Evolutionary conservation across 225 moss, liverwort and hornwort genomes (phyloP).

Genomic region (Thuidium tamariscinum): DNA sequence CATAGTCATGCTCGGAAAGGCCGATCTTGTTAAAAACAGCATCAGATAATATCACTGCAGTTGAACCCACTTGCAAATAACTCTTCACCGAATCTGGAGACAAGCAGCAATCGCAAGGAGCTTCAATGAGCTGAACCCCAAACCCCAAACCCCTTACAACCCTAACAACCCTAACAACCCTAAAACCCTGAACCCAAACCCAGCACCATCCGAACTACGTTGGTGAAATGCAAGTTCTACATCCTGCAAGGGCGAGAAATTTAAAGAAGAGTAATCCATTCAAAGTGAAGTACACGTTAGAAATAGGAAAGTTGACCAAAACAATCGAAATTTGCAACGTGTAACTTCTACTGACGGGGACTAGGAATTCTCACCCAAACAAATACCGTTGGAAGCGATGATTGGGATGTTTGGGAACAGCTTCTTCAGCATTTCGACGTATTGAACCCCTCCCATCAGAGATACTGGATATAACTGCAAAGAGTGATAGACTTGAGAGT

Average conservation of each 20-base stretch:
- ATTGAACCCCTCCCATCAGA: slow-evolving; percentile 50
- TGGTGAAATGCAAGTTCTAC: background rate
- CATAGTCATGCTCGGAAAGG: slow-evolving; percentile 31
- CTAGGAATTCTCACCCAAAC: slow-evolving; percentile 9
- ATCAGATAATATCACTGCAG: slow-evolving; percentile 66
- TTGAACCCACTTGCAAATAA: slow-evolving; percentile 53
- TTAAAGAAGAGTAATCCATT: background rate
- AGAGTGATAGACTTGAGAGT: background rate
- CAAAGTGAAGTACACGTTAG: background rate
- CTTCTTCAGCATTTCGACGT: slow-evolving; percentile 29
- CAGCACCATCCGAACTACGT: background rate
- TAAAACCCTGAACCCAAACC: background rate
- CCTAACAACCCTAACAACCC: background rate
- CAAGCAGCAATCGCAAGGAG: background rate
- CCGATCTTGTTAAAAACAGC: slow-evolving; percentile 55
- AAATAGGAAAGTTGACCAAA: background rate
- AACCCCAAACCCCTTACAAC: background rate
- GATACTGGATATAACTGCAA: slow-evolving; percentile 68
- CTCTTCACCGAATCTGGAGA: slow-evolving; percentile 44
- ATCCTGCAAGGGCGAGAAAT: background rate
- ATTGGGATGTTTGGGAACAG: slow-evolving; percentile 49
- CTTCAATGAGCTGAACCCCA: background rate
- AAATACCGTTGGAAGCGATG: slow-evolving; percentile 51
- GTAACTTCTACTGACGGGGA: background rate
- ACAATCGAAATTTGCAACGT: background rate